Conservation (phyloP, 1,284 basidiomycete genomes). For the Malassezia psittaci region DNA sequence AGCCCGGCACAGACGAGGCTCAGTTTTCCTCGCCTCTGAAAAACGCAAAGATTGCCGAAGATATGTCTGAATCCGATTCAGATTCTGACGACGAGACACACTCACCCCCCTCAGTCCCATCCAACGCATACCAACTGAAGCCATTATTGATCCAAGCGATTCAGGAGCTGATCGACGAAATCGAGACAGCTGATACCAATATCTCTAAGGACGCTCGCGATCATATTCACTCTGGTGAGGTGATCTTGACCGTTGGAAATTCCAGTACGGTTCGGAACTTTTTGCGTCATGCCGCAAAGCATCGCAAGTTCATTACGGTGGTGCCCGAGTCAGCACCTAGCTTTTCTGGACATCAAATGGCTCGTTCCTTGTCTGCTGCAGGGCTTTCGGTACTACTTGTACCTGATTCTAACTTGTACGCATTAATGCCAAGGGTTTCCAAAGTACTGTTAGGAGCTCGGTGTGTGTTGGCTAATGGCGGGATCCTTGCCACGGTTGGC, state of each 20-base stretch:
- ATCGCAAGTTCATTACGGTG: constrained; percentile 89
- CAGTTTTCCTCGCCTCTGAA: background rate
- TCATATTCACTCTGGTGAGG: constrained; percentile 94
- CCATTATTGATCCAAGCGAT: constrained; percentile 50
- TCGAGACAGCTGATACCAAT: constrained; percentile 89
- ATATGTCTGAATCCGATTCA: constrained; percentile 2
- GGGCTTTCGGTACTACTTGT: constrained; percentile 88
- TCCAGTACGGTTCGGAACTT: constrained; percentile 85
- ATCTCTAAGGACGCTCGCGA: constrained; percentile 88
- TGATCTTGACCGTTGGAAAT: constrained; percentile 88
- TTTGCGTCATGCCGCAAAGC: constrained; percentile 75
- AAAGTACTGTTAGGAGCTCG: constrained; percentile 91
- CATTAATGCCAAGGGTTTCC: constrained; percentile 90
- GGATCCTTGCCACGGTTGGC: constrained; percentile 78
- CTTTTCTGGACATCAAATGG: constrained; percentile 75
- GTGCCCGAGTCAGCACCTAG: constrained; percentile 88
- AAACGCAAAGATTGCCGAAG: background rate
- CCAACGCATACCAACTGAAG: constrained; percentile 43
- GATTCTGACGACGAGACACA: constrained; percentile 4
- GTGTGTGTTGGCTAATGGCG: constrained; percentile 86
- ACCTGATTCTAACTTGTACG: constrained; percentile 87
- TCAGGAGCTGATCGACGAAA: constrained; percentile 73
- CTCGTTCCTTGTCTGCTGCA: constrained; percentile 58
- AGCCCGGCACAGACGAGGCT: background rate
- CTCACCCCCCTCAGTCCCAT: background rate